These are phyloP conservation scores for Lichtheimia hyalospora DNA, from an alignment of 371 early-diverging fungal genomes.

Conservation along the genomic window DNA sequence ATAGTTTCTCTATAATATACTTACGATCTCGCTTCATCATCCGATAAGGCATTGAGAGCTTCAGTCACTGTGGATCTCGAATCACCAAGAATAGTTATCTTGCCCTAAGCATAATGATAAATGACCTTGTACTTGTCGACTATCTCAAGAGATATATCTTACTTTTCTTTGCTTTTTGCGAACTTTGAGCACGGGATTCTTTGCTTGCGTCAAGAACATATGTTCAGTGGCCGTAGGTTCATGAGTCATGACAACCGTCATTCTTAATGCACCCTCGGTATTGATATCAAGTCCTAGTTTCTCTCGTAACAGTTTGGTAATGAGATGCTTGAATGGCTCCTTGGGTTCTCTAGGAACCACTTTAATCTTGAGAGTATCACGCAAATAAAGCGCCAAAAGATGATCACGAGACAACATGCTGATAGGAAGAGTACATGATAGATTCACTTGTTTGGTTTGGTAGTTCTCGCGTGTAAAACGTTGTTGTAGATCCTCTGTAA, in stretches of 20 bases:
- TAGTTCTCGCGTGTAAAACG: slow-evolving; percentile 36
- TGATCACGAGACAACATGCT: slow-evolving; percentile 55
- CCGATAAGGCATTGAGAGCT: slow-evolving; percentile 52
- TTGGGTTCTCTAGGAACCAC: slow-evolving; percentile 38
- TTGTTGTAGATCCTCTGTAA: slow-evolving; percentile 28
- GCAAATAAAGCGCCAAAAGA: slow-evolving; percentile 35
- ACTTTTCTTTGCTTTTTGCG: slow-evolving; percentile 58
- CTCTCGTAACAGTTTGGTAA: slow-evolving; percentile 32
- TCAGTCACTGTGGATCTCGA: slow-evolving; percentile 55
- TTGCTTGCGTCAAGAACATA: slow-evolving; percentile 61
- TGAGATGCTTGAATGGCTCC: slow-evolving; percentile 48
- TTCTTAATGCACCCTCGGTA: slow-evolving; percentile 40
- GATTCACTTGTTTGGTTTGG: slow-evolving; percentile 31
- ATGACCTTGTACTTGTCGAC: too few relatives aligned
- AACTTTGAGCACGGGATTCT: slow-evolving; percentile 60
- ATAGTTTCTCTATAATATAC: slow-evolving; percentile 3
- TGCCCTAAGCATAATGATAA: too few relatives aligned
- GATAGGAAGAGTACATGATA: slow-evolving; percentile 54
- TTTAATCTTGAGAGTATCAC: slow-evolving; percentile 15
- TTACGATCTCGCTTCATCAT: slow-evolving; percentile 53
- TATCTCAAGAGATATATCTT: not conserved
- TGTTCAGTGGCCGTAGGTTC: slow-evolving; percentile 60
- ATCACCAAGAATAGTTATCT: slow-evolving; percentile 49
- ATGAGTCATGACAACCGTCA: slow-evolving; percentile 63
- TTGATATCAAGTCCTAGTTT: slow-evolving; percentile 26